Percentiles rank a stretch among this genome's conserved stretches.
These are phyloP conservation scores for Beauveria sp. DNA, from an alignment of 2,329 filamentous ascomycete species.

Conservation along the genomic window DNA sequence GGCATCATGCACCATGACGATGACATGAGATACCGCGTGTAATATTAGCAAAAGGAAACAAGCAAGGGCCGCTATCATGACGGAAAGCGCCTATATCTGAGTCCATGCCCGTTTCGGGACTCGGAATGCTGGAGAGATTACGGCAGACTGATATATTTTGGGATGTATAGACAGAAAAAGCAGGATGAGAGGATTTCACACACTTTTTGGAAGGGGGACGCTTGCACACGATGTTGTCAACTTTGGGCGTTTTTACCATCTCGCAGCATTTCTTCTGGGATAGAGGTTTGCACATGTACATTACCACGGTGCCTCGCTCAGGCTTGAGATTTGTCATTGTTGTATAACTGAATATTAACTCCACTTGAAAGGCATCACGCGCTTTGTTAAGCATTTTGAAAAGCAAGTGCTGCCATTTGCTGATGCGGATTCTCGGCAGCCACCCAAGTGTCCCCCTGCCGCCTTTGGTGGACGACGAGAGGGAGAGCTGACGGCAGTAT, in stretches of 20 bases:
- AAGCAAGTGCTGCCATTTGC: neutral
- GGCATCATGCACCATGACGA: slow-evolving; percentile 5
- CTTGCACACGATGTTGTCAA: slow-evolving; percentile 3
- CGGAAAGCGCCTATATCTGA: neutral
- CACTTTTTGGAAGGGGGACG: neutral
- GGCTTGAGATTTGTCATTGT: slow-evolving; percentile 9
- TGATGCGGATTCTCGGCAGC: neutral
- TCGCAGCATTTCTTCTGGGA: slow-evolving; percentile 3
- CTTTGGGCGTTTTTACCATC: slow-evolving; percentile 8
- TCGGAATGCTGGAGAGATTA: neutral
- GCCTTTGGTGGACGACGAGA: neutral
- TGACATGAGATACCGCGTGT: slow-evolving; percentile 8
- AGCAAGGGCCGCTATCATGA: neutral
- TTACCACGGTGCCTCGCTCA: slow-evolving; percentile 7
- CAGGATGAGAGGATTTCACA: neutral
- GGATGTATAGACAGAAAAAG: slow-evolving; percentile 6
- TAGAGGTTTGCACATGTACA: slow-evolving; percentile 9
- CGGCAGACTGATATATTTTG: neutral
- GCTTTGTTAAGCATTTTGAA: neutral
- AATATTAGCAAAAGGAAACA: slow-evolving; percentile 1
- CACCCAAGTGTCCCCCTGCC: neutral
- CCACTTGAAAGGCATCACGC: slow-evolving; percentile 4
- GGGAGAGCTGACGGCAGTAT: neutral
- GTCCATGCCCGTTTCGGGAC: neutral
- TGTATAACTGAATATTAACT: slow-evolving; percentile 10